These are phyloP conservation scores for Penicillium hesseltinei DNA, from an alignment of 2,329 filamentous ascomycete species.

Conservation along the genomic window DNA sequence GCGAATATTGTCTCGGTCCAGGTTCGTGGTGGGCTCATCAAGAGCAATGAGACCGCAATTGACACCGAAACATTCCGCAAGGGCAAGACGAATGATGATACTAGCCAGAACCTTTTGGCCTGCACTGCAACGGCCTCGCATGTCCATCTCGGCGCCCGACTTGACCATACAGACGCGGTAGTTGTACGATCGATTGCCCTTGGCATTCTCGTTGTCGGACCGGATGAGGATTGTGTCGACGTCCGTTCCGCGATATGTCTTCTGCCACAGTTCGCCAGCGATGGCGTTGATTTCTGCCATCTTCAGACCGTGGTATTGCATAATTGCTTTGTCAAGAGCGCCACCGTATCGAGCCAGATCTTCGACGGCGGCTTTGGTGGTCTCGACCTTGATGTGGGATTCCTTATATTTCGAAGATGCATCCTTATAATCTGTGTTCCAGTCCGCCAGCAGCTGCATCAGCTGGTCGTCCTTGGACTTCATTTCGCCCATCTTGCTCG, in stretches of 20 bases:
- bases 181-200: constrained; percentile 83
- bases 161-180: constrained; percentile 99
- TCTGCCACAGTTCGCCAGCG: constrained; percentile 93
- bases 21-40: constrained; percentile 95
- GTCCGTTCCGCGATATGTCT: constrained; percentile 94
- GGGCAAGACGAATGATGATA: constrained; percentile 94
- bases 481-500: constrained; percentile 72
- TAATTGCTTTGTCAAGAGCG: constrained; percentile 92
- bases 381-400: constrained; percentile 83
- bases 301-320: constrained; percentile 93
- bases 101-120: constrained; percentile 95
- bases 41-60: constrained; percentile 96
- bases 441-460: constrained; percentile 69
- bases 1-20: constrained; percentile 92
- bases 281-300: constrained; percentile 98
- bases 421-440: constrained; percentile 81
- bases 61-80: constrained; percentile 93
- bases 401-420: constrained; percentile 79
- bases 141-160: constrained; percentile 96
- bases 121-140: constrained; percentile 95
- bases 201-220: constrained; percentile 76
- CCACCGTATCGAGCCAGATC: constrained; percentile 79
- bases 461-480: constrained; percentile 83
- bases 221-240: constrained; percentile 95
- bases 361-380: constrained; percentile 88